Evolutionary conservation across 2,329 filamentous ascomycete species (phyloP).

Genomic region (Colletotrichum euphorbiae): DNA sequence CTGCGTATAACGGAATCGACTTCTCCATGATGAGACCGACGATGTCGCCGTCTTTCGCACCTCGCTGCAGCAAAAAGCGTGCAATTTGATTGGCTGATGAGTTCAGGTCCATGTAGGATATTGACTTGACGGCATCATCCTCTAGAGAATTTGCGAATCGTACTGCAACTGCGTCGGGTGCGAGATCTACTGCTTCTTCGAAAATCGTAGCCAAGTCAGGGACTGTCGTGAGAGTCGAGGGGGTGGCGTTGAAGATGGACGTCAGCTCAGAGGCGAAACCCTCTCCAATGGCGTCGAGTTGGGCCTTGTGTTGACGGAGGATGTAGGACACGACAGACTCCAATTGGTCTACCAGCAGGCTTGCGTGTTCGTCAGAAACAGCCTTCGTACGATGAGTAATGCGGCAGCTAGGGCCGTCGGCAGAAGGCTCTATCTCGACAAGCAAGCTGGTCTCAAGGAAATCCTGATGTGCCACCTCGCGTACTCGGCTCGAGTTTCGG

Average conservation of each 20-base stretch:
- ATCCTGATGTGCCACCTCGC: constrained; percentile 72
- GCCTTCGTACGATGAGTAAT: constrained; percentile 60
- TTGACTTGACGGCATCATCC: constrained; percentile 49
- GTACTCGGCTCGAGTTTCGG: constrained; percentile 52
- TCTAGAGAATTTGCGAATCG: constrained; percentile 68
- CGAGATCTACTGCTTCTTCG: constrained; percentile 59
- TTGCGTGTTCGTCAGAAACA: constrained; percentile 67
- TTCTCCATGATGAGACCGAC: constrained; percentile 85
- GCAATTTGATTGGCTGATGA: constrained; percentile 66
- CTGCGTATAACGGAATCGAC: constrained; percentile 76
- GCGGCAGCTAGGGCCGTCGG: constrained; percentile 55
- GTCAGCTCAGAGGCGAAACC: constrained; percentile 50
- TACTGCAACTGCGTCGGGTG: constrained; percentile 70
- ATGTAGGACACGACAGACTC: constrained; percentile 58
- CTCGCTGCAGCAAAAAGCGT: constrained; percentile 59
- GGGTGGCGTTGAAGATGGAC: constrained; percentile 62
- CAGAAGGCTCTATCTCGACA: constrained; percentile 78
- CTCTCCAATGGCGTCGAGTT: constrained; percentile 39
- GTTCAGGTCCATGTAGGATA: constrained; percentile 77
- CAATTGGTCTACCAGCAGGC: constrained; percentile 71
- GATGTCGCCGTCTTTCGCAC: constrained; percentile 64
- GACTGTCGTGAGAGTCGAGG: constrained; percentile 47
- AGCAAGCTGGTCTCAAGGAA: constrained; percentile 81
- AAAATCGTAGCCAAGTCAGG: constrained; percentile 65
- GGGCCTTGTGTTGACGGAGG: constrained; percentile 27